phyloP scores from a whole-genome alignment of 2,329 filamentous ascomycete species.

The Hortaea sp. region DNA sequence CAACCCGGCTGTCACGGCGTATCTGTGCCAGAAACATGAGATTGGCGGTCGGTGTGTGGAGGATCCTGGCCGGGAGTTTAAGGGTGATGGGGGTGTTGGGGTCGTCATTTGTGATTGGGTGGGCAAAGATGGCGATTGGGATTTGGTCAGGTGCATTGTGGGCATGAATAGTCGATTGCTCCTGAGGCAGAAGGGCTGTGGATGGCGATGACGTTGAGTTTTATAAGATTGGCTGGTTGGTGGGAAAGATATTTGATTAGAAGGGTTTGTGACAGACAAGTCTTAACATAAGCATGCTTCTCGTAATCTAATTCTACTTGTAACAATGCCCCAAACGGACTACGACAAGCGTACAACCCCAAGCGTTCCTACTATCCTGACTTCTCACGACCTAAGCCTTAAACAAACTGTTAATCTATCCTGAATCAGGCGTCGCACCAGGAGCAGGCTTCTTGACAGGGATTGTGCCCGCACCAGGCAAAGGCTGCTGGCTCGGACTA shows the following conservation, averaged over 20 bases:
- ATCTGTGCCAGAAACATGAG: conserved; percentile 46
- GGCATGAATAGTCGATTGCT: conserved; percentile 59
- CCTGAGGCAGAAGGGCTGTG: conserved; percentile 10
- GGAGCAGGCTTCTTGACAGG: conserved; percentile 1
- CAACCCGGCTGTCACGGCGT: conserved; percentile 63
- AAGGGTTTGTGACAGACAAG: no score
- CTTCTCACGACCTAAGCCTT: no score
- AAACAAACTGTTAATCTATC: no score
- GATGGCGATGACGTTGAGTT: conserved; percentile 3
- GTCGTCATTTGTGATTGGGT: conserved; percentile 93
- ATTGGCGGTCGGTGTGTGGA: conserved; percentile 19
- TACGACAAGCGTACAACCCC: no score
- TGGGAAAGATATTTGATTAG: no score
- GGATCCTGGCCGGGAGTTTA: conserved; percentile 16
- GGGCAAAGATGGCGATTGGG: conserved; percentile 78
- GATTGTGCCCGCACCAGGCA: neutral
- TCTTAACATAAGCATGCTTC: no score
- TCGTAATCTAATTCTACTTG: no score
- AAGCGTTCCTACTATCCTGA: no score
- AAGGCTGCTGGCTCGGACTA: conserved; percentile 2
- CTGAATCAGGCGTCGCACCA: neutral
- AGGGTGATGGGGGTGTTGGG: conserved; percentile 57
- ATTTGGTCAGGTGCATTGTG: conserved; percentile 74
- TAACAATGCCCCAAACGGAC: no score
- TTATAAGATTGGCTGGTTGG: no score